Evolutionary conservation across 192 early-diverging fungal genomes (phyloP), one percentile per base, ranked within the genome.

Genomic region (Haplosporangium gracile): DNA sequence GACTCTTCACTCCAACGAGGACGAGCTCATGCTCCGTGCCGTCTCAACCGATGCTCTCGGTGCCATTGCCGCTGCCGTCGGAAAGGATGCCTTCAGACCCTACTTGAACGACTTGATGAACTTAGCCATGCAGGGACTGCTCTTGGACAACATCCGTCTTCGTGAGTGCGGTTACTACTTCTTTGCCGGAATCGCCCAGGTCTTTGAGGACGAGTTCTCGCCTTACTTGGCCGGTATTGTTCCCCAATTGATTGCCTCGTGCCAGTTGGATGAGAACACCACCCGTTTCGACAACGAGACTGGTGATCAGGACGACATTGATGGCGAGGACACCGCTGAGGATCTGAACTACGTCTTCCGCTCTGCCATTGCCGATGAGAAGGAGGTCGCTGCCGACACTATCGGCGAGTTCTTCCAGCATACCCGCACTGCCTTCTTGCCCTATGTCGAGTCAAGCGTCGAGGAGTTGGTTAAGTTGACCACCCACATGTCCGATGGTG

Each of bases 351-450:
- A 94, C 26, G 80, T 84, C 40, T 90, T 96, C 73, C 95, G 92
- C 80, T 95, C 95, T 40, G 97, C 94, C 38, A 91, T 98, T 87
- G 95, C 97, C 7, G 96, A 97, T 53, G 97, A 98, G 82, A 98
- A 98, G 90, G 97, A 98, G 83, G 93, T 96, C 57, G 97, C 97
- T 38, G 95, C 94, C 47, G 97, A 97, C 75, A 95, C 95, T 18
- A 91, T 97, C 68, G 97, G 95, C 68, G 96, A 98, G 89, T 85
- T 98, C 36, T 98, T 98, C 89, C 91, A 92, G 74, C 93, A 94
- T 73, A 95, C 97, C 20, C 78, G 90, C 11, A 75, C 90, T 4
- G 90, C 93, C 47, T 98, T 97, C 87, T 86, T 98, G 88, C 96
- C 97, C 4, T 97, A 97, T 81, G 94, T 97, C 43, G 95, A 97